Conservation (phyloP, 2,329 filamentous ascomycete genomes). For the Diaporthe velutina region DNA sequence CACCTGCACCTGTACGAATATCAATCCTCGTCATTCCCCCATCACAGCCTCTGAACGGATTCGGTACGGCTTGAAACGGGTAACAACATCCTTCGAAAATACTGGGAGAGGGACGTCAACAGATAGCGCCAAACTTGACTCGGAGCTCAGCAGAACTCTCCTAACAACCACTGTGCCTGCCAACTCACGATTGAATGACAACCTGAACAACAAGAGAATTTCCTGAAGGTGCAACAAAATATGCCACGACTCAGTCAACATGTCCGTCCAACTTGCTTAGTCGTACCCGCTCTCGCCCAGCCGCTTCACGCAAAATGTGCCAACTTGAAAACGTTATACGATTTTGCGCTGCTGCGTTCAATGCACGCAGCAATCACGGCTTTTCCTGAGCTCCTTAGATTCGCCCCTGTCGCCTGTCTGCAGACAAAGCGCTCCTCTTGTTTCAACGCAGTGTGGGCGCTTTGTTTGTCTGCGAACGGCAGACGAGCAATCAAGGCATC, state of each 20-base stretch:
- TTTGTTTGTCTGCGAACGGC: slow-evolving; percentile 19
- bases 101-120: slow-evolving; percentile 40
- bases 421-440: slow-evolving; percentile 6
- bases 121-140: slow-evolving; percentile 42
- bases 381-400: slow-evolving; percentile 14
- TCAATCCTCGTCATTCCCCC: slow-evolving; percentile 35
- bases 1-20: slow-evolving; percentile 41
- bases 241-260: slow-evolving; percentile 37
- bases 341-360: slow-evolving; percentile 28
- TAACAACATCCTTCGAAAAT: slow-evolving; percentile 36
- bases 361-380: not conserved
- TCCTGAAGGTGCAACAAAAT: slow-evolving; percentile 33
- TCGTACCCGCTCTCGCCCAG: slow-evolving; percentile 33
- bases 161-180: slow-evolving; percentile 41
- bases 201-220: slow-evolving; percentile 37
- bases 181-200: slow-evolving; percentile 39
- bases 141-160: slow-evolving; percentile 41
- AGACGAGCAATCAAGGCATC: not conserved
- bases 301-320: slow-evolving; percentile 36
- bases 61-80: slow-evolving; percentile 38
- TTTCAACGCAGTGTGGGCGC: not conserved
- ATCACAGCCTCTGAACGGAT: slow-evolving; percentile 36
- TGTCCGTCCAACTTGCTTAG: slow-evolving; percentile 38
- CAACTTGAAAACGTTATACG: slow-evolving; percentile 32
- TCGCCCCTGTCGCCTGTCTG: not conserved